phyloP scores from a whole-genome alignment of 2,329 filamentous ascomycete genomes.

The Aspergillus luchuensis region DNA sequence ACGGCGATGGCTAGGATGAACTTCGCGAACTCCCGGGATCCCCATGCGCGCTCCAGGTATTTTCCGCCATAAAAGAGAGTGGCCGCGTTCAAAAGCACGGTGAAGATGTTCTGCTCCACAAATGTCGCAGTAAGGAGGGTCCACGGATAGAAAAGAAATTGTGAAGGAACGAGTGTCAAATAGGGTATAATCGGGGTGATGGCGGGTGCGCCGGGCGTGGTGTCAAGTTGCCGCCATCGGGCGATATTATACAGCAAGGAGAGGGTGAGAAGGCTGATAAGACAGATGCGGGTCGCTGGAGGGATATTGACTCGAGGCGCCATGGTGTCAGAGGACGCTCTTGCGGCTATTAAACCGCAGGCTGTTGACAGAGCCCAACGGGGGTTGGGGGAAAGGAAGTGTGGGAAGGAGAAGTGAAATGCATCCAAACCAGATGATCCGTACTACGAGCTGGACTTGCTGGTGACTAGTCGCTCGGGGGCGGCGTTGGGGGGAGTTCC shows the following conservation, averaged over 20 bases:
- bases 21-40: conserved; percentile 85
- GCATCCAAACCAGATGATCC: conserved; percentile 5
- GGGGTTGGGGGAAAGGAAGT: conserved; percentile 6
- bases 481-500: conserved; percentile 2
- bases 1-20: conserved; percentile 77
- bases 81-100: conserved; percentile 71
- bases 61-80: conserved; percentile 90
- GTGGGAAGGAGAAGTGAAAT: conserved; percentile 9
- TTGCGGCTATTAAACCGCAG: conserved; percentile 28
- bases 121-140: conserved; percentile 82
- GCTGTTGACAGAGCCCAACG: conserved; percentile 22
- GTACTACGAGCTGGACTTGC: background rate
- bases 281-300: conserved; percentile 80
- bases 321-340: conserved; percentile 55
- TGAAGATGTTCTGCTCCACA: conserved; percentile 92
- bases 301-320: conserved; percentile 86
- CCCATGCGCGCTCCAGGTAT: conserved; percentile 96
- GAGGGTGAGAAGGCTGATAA: conserved; percentile 73
- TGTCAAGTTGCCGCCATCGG: conserved; percentile 67
- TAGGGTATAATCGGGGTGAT: conserved; percentile 73
- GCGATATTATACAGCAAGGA: conserved; percentile 75
- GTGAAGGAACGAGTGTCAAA: conserved; percentile 80
- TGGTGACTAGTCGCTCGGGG: too few species aligned
- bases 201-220: conserved; percentile 47
- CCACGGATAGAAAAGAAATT: conserved; percentile 89